Conservation (phyloP, 192 early-diverging fungal species). For the Umbelopsis sp. region DNA sequence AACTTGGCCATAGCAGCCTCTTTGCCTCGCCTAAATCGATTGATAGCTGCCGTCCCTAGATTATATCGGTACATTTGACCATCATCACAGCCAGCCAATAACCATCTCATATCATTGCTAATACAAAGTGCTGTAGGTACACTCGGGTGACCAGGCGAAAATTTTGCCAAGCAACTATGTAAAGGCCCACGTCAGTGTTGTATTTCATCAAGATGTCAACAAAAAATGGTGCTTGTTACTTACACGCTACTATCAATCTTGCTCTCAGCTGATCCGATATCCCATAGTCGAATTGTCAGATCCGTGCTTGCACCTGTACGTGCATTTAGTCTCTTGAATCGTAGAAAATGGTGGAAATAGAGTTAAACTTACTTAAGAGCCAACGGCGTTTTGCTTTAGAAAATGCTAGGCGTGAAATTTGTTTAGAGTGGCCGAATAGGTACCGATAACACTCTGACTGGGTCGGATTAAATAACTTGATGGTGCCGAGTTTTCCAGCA, state of each 20-base stretch:
- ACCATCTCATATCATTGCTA: constrained; percentile 7
- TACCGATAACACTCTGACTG: constrained; percentile 51
- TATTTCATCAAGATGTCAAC: background rate
- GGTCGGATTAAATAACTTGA: constrained; percentile 51
- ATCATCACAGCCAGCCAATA: constrained; percentile 33
- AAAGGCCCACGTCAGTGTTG: background rate
- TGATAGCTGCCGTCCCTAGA: background rate
- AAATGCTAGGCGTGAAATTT: constrained; percentile 45
- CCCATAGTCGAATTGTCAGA: constrained; percentile 50
- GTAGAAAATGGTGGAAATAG: background rate
- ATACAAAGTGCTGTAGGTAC: constrained; percentile 16
- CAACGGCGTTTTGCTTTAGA: constrained; percentile 45
- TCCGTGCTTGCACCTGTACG: constrained; percentile 45
- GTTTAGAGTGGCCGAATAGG: constrained; percentile 46
- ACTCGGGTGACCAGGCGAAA: background rate
- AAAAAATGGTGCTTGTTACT: background rate
- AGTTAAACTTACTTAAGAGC: constrained; percentile 46
- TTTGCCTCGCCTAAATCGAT: background rate
- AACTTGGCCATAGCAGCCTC: constrained; percentile 18
- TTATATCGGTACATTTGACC: constrained; percentile 26
- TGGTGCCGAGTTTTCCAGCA: constrained; percentile 48
- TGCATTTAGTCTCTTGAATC: background rate
- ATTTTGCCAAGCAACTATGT: constrained; percentile 30
- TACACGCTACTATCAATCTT: constrained; percentile 38
- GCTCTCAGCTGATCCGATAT: constrained; percentile 46